A percentile compares a stretch with the other conserved stretches of the same genome.
phyloP scores from a whole-genome alignment of 257 asterid species.

The Ocimum tenuiflorum region DNA sequence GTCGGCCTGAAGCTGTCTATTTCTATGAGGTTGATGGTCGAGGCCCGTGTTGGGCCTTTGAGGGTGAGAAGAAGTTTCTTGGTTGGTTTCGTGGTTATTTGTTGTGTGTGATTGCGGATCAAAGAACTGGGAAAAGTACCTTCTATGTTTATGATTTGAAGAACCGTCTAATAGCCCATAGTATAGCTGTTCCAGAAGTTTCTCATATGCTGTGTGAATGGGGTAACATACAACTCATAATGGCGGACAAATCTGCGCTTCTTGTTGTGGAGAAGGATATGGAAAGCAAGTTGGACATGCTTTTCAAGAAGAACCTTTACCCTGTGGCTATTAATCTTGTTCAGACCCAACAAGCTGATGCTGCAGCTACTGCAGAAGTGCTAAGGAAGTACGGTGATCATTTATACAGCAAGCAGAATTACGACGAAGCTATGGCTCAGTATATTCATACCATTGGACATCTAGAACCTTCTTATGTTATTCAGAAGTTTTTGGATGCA shows the following conservation, averaged over 20 bases:
- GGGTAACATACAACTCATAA: conserved; percentile 83
- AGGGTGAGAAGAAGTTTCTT: conserved; percentile 81
- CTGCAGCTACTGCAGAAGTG: conserved; percentile 91
- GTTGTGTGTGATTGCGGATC: conserved; percentile 76
- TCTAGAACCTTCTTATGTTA: conserved; percentile 93
- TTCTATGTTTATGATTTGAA: conserved; percentile 83
- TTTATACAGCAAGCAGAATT: conserved; percentile 70
- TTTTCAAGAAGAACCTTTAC: conserved; percentile 91
- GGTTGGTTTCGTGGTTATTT: conserved; percentile 98
- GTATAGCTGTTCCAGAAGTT: conserved; percentile 63
- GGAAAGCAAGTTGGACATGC: conserved; percentile 98
- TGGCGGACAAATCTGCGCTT: conserved; percentile 74
- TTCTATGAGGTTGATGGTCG: conserved; percentile 96
- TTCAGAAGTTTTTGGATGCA: conserved; percentile 94
- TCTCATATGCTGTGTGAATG: conserved; percentile 97
- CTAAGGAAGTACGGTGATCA: conserved; percentile 94
- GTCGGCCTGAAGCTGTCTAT: conserved; percentile 90
- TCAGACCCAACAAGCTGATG: conserved; percentile 96
- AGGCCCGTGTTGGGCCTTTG: conserved; percentile 99
- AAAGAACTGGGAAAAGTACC: conserved; percentile 62
- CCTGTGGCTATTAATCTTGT: conserved; percentile 88
- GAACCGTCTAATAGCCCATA: conserved; percentile 81
- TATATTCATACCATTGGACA: conserved; percentile 80
- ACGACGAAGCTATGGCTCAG: conserved; percentile 93
- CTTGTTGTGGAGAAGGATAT: conserved; percentile 90